phyloP scores from a whole-genome alignment of 495 filamentous ascomycete species.

The Tuber brumale region DNA sequence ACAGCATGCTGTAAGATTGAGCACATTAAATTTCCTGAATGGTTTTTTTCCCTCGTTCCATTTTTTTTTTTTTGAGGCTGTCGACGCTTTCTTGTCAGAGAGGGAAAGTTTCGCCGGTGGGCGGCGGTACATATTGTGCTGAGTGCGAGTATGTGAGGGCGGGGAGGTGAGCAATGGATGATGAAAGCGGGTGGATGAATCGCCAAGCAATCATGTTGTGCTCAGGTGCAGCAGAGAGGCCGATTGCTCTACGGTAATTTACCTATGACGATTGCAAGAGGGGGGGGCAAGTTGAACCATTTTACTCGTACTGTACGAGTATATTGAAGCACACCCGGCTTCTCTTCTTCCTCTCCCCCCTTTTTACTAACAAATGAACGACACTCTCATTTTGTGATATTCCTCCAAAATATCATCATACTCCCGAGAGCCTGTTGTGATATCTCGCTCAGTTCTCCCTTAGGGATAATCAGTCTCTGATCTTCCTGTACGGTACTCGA shows the following conservation, averaged over 20 bases:
- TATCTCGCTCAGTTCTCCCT: conserved; percentile 2
- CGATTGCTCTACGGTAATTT: background rate
- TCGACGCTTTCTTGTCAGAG: background rate
- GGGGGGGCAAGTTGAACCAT: background rate
- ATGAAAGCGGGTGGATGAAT: background rate
- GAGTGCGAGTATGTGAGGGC: background rate
- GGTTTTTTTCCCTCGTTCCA: background rate
- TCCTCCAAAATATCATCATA: background rate
- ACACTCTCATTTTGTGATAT: conserved; percentile 2
- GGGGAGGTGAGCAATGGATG: background rate
- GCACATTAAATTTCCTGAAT: conserved; percentile 4
- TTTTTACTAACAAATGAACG: background rate
- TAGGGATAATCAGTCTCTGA: background rate
- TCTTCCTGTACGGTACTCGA: background rate
- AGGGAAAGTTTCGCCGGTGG: background rate
- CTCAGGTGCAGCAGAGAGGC: background rate
- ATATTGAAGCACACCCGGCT: background rate
- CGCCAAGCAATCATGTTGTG: background rate
- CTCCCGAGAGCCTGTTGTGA: background rate
- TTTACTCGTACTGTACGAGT: background rate
- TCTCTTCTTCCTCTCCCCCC: background rate
- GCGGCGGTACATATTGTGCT: background rate
- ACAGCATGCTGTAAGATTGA: conserved; percentile 1
- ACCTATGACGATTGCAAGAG: background rate
- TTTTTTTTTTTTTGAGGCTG: background rate